A percentile compares a stretch with the other conserved stretches of the same genome.
phyloP scores from a whole-genome alignment of 306 rosid species.

The Cucumis melo region DNA sequence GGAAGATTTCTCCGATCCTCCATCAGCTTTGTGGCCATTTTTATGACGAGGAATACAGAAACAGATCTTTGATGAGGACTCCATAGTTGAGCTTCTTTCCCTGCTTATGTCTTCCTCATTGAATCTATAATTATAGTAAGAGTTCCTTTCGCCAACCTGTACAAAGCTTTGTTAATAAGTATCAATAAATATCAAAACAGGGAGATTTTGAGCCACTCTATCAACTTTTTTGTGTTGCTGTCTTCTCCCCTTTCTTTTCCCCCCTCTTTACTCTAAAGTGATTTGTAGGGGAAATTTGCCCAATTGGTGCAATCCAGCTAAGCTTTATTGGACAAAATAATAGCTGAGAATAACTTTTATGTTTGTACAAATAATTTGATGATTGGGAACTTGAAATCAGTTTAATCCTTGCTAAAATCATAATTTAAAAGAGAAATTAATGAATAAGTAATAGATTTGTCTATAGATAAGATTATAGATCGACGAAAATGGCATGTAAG shows the following conservation, averaged over 20 bases:
- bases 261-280: background rate
- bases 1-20: background rate
- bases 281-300: background rate
- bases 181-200: conserved; percentile 1
- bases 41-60: conserved; percentile 8
- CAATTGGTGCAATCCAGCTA: conserved; percentile 9
- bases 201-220: background rate
- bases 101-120: conserved; percentile 1
- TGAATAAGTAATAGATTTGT: background rate
- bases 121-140: background rate
- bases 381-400: background rate
- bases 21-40: background rate
- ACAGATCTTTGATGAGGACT: background rate
- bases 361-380: background rate
- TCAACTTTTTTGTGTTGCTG: background rate
- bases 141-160: conserved; percentile 1
- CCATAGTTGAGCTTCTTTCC: background rate
- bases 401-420: background rate
- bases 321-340: background rate
- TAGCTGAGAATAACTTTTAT: conserved; percentile 2
- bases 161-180: background rate
- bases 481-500: background rate
- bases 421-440: background rate
- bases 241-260: background rate
- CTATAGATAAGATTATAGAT: background rate